Evolutionary conservation across 2,329 filamentous ascomycete species (phyloP).

Genomic region (Alternaria atra): DNA sequence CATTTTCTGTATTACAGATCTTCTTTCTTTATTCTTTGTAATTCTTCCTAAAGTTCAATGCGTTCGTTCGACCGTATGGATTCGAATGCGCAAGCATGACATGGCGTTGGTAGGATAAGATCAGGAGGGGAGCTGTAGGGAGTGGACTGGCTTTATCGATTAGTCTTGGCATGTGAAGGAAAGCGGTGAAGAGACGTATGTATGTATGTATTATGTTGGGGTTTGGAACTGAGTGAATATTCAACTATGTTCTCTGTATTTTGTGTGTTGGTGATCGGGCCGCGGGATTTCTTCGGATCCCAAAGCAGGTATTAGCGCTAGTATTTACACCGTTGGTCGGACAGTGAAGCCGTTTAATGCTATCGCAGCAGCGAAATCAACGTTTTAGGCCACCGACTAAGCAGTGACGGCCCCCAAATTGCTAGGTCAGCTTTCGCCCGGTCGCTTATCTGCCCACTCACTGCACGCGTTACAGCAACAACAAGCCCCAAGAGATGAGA

Average conservation of each 20-base stretch:
- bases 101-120: slow-evolving; percentile 9
- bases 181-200: background rate
- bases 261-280: background rate
- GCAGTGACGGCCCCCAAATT: background rate
- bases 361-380: background rate
- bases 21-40: slow-evolving; percentile 13
- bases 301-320: background rate
- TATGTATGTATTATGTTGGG: background rate
- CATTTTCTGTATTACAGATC: slow-evolving; percentile 3
- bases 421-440: background rate
- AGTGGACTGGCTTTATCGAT: background rate
- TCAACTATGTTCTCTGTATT: background rate
- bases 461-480: background rate
- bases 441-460: background rate
- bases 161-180: background rate
- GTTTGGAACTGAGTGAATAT: background rate
- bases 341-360: background rate
- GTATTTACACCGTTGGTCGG: background rate
- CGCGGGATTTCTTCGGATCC: background rate
- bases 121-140: background rate
- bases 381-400: background rate
- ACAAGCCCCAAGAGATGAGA: background rate
- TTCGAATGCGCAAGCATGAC: slow-evolving; percentile 7
- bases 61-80: background rate
- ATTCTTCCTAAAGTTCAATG: slow-evolving; percentile 1